These are phyloP conservation scores for Geranomyces variabilis DNA, from an alignment of 192 early-diverging fungal species.

Conservation along the genomic window DNA sequence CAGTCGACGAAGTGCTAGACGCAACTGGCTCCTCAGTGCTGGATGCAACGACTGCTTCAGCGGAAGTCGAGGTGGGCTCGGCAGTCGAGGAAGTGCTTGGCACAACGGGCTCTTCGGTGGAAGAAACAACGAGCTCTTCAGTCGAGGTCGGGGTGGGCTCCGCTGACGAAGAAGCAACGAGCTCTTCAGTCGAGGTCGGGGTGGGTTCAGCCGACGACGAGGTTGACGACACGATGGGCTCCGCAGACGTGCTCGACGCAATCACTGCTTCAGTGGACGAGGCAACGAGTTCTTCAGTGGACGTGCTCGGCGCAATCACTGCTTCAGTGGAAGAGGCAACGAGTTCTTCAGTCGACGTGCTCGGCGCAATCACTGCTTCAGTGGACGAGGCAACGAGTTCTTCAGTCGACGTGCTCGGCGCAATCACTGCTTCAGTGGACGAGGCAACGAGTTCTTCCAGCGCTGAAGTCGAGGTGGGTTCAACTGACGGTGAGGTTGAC, in stretches of 20 bases:
- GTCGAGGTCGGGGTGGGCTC: background rate
- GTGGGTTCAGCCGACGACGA: background rate
- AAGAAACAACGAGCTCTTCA: too few species aligned
- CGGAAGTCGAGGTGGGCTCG: too few species aligned
- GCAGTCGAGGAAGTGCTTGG: background rate
- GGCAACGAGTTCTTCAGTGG: background rate
- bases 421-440: background rate
- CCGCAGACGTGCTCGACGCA: background rate
- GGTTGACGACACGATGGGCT: background rate
- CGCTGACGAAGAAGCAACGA: too few species aligned
- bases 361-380: background rate
- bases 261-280: background rate
- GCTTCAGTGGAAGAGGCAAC: too few species aligned
- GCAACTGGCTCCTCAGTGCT: background rate
- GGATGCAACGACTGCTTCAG: background rate
- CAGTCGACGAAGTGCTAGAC: background rate
- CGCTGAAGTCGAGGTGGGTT: background rate
- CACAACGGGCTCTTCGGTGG: background rate
- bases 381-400: background rate
- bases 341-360: too few species aligned
- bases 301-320: background rate
- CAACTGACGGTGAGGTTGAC: background rate
- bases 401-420: background rate
- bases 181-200: too few species aligned
- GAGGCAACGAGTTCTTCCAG: too few species aligned